phyloP scores from a whole-genome alignment of 2,329 filamentous ascomycete genomes.

The Myotisia sp. region DNA sequence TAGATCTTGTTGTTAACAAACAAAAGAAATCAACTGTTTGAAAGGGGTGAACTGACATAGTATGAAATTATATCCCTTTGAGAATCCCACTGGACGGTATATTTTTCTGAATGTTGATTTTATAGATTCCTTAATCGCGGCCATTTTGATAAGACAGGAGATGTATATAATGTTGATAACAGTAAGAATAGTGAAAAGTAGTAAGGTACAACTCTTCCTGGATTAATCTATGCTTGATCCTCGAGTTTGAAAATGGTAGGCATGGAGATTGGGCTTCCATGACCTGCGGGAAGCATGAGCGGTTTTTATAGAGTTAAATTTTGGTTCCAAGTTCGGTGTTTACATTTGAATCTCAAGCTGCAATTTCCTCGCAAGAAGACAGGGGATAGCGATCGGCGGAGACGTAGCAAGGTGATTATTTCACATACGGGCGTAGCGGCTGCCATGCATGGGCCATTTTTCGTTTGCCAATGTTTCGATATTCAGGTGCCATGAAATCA shows the following conservation, averaged over 20 bases:
- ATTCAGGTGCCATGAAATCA: too few species aligned
- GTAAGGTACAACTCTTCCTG: background rate
- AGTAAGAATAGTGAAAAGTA: background rate
- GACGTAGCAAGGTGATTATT: too few species aligned
- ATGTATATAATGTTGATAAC: background rate
- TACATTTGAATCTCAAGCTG: too few species aligned
- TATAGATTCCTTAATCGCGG: background rate
- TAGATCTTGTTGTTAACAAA: background rate
- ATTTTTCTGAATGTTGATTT: background rate
- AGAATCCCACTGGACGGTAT: slow-evolving; percentile 1
- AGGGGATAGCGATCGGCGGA: too few species aligned
- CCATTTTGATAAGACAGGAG: background rate
- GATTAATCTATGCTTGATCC: background rate
- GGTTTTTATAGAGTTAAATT: background rate
- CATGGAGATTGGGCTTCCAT: too few species aligned
- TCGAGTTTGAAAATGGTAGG: slow-evolving; percentile 1
- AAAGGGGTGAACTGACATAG: slow-evolving; percentile 2
- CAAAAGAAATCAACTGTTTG: background rate
- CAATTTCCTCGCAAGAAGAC: too few species aligned
- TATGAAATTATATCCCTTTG: slow-evolving; percentile 9
- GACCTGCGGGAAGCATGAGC: too few species aligned
- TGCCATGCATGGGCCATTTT: too few species aligned
- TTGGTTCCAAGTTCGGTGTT: background rate
- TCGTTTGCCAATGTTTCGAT: too few species aligned
- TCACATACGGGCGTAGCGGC: too few species aligned